A percentile compares a stretch with the other conserved stretches of the same genome.
phyloP scores from a whole-genome alignment of 352 stramenopile species.

The Phytopythium chamaehyphon region DNA sequence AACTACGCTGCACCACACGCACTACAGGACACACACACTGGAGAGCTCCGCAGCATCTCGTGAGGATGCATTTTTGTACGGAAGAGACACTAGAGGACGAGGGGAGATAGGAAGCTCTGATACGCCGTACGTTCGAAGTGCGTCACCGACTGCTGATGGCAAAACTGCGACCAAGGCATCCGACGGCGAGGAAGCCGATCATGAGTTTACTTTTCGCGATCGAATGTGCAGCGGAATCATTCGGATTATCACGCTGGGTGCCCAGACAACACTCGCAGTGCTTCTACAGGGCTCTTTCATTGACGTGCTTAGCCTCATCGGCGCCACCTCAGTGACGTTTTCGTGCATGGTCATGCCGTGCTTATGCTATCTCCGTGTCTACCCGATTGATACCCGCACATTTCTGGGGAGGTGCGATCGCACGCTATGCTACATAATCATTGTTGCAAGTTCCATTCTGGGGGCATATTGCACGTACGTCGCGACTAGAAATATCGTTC shows the following conservation, averaged over 20 bases:
- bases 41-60: not conserved
- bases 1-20: not conserved
- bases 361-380: constrained; percentile 64
- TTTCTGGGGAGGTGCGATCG: constrained; percentile 47
- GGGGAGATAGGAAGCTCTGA: not conserved
- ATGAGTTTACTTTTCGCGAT: constrained; percentile 36
- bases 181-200: constrained; percentile 1
- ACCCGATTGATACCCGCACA: constrained; percentile 44
- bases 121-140: constrained; percentile 28
- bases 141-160: constrained; percentile 22
- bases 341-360: constrained; percentile 81
- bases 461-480: constrained; percentile 53
- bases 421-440: constrained; percentile 48
- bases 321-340: constrained; percentile 51
- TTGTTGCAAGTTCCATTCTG: constrained; percentile 42
- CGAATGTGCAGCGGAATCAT: constrained; percentile 46
- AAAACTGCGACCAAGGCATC: constrained; percentile 1
- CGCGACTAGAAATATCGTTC: constrained; percentile 44
- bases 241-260: constrained; percentile 37
- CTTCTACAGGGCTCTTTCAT: constrained; percentile 72
- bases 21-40: not conserved
- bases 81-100: constrained; percentile 5
- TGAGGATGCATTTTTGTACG: constrained; percentile 49
- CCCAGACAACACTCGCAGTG: constrained; percentile 48
- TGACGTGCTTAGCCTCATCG: constrained; percentile 67